phyloP scores from a whole-genome alignment of 2,329 filamentous ascomycete genomes.

The Phialophora verrucosa region DNA sequence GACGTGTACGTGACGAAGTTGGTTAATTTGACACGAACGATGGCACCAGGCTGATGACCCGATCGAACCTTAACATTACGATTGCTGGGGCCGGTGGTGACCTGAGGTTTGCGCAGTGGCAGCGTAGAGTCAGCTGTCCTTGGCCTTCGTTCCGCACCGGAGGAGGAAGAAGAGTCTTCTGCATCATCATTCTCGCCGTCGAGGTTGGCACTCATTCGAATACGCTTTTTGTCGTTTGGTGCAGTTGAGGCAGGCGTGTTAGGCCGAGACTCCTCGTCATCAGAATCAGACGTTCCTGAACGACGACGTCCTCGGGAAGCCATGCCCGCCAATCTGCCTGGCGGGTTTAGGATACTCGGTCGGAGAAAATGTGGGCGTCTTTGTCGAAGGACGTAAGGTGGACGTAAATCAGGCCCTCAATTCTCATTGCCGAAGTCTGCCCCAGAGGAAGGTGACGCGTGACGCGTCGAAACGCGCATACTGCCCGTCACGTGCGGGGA shows the following conservation, averaged over 20 bases:
- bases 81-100: background rate
- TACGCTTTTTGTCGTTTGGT: constrained; percentile 38
- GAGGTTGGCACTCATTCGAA: constrained; percentile 25
- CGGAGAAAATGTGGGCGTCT: background rate
- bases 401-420: background rate
- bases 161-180: constrained; percentile 2
- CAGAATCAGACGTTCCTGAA: constrained; percentile 33
- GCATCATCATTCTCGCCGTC: constrained; percentile 32
- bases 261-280: constrained; percentile 36
- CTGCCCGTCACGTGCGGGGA: background rate
- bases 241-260: constrained; percentile 38
- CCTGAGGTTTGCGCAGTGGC: constrained; percentile 2
- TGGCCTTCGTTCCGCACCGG: background rate
- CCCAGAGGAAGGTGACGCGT: background rate
- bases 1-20: constrained; percentile 96
- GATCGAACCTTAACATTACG: background rate
- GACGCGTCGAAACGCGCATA: background rate
- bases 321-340: constrained; percentile 18
- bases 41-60: constrained; percentile 73
- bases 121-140: background rate
- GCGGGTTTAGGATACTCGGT: background rate
- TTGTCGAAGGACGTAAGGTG: background rate
- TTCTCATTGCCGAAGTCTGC: background rate
- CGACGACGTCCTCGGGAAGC: constrained; percentile 30
- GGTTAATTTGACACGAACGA: constrained; percentile 81